Conservation (phyloP, 192 early-diverging fungal species). For the Podila minutissima region DNA sequence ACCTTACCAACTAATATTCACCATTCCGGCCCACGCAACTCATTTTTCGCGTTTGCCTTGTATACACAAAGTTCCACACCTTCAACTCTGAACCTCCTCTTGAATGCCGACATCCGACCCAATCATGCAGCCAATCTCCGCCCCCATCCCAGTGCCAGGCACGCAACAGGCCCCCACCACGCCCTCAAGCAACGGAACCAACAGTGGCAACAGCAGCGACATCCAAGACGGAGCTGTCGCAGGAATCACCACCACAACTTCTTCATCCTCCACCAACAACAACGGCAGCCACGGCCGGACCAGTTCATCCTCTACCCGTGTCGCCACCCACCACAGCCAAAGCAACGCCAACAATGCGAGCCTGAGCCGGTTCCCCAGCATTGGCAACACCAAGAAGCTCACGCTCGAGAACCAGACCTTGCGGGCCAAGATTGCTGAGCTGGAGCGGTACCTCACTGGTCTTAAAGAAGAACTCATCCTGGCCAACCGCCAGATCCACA, state of each 20-base stretch:
- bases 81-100: neutral
- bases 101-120: slow-evolving; percentile 32
- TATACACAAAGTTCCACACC: neutral
- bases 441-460: slow-evolving; percentile 40
- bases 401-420: slow-evolving; percentile 22
- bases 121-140: slow-evolving; percentile 38
- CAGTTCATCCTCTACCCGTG: too few species aligned
- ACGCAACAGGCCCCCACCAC: slow-evolving; percentile 37
- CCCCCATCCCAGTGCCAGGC: slow-evolving; percentile 38
- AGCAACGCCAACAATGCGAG: slow-evolving; percentile 7
- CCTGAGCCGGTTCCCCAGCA: slow-evolving; percentile 28
- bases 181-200: slow-evolving; percentile 3
- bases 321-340: neutral
- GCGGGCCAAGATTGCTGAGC: slow-evolving; percentile 27
- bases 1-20: neutral
- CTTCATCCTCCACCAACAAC: neutral
- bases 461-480: slow-evolving; percentile 42
- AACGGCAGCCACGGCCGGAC: neutral
- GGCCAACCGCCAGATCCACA: slow-evolving; percentile 22
- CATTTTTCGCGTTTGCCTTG: neutral
- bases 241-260: neutral
- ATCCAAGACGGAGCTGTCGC: neutral
- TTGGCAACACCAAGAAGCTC: slow-evolving; percentile 37
- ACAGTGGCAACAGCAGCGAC: neutral
- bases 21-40: neutral